These are phyloP conservation scores for Starmerella ratchasimensis DNA, from an alignment of 805 yeast genomes.

Conservation along the genomic window DNA sequence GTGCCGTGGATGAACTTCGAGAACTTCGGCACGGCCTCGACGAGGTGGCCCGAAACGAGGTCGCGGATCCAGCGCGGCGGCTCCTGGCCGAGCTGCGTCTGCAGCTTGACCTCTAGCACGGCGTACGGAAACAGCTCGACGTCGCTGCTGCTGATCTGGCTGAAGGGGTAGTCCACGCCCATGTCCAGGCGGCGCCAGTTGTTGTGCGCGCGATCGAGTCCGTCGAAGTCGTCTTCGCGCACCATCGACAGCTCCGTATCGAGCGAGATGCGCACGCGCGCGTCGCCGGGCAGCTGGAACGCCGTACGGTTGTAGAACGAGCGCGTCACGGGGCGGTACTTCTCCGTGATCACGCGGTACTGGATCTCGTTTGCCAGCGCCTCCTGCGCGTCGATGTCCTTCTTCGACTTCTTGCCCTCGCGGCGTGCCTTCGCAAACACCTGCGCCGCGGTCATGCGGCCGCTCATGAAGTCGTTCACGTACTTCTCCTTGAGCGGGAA, in stretches of 20 bases:
- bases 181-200: conserved; percentile 99
- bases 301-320: conserved; percentile 97
- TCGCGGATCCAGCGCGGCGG: conserved; percentile 98
- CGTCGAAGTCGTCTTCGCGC: conserved; percentile 94
- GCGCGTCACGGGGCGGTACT: conserved; percentile 85
- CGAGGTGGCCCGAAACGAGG: conserved; percentile 78
- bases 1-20: conserved; percentile 96
- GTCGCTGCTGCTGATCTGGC: conserved; percentile 70
- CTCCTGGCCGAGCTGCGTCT: conserved; percentile 96
- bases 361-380: conserved; percentile 88
- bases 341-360: conserved; percentile 70
- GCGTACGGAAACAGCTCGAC: conserved; percentile 94
- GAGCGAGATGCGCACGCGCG: conserved; percentile 93
- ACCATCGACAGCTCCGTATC: conserved; percentile 97
- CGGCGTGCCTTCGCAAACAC: conserved; percentile 85
- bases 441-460: conserved; percentile 74
- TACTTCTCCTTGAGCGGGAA: conserved; percentile 84
- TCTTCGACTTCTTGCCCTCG: conserved; percentile 74
- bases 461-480: conserved; percentile 71
- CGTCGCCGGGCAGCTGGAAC: conserved; percentile 98
- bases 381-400: conserved; percentile 85
- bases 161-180: conserved; percentile 93
- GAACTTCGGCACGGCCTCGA: conserved; percentile 95
- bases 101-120: conserved; percentile 89
- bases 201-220: conserved; percentile 71